Evolutionary conservation across 2,329 filamentous ascomycete species (phyloP), one percentile per base, ranked within the genome.

Genomic region (Penicillium sp.): DNA sequence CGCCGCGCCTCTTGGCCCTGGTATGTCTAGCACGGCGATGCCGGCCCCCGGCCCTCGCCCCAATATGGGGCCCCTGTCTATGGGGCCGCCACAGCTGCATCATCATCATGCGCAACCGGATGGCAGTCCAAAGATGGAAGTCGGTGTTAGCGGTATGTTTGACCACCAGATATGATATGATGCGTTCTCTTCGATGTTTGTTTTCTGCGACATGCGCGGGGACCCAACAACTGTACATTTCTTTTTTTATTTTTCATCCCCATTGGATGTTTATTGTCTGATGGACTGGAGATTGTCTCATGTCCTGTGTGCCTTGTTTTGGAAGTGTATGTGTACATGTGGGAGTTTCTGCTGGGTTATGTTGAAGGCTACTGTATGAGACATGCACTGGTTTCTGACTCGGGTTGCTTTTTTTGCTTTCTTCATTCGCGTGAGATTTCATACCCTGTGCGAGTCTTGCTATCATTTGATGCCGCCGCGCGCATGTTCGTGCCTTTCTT

Each of bases 81-180:
- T 90, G 81, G 81, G 83, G 59, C 75, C 74, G 44, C 71, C 76
- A 46, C 79, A 80, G 66, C 73, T 83, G 63, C 87, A 93, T 71
- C 89, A 89, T 69, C 82, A 89, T 70, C 82, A 88, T 65, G 77
- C 78, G 54, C 83, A 86, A 63, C 77, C 78, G 49, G 85, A 87
- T 67, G 84, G 81, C 66, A 77, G 74, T 66, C 77, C 65, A 46
- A 61, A 62, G 44, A 63, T 68, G 51, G 86, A 90, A 24, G 35
- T 37, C 65, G 89, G 83, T 69, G 79, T 93, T 81, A 89, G 89
- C 84, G 89, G 89, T 95, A 95, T 94, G 89, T 95, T 90, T 78
- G 85, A 89, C 79, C 31, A 34, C 31, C 87, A 89, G 78, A 88
- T 93, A 84, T 93, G 82, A 88, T 62, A 49, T 52, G 45, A 20